phyloP scores from a whole-genome alignment of 2,329 filamentous ascomycete species.

The Ophiostoma sp. region DNA sequence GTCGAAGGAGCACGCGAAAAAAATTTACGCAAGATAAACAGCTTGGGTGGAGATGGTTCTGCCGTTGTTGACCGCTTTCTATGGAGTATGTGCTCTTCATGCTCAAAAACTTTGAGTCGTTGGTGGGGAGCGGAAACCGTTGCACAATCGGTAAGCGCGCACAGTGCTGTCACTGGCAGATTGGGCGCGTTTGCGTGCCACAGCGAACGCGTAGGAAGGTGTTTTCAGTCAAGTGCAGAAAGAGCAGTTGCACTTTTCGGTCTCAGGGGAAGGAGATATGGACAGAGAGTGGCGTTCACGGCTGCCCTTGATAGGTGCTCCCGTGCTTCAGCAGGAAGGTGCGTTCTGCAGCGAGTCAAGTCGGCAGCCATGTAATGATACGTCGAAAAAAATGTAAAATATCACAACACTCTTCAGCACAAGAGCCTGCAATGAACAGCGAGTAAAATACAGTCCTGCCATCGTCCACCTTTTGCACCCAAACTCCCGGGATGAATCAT shows the following conservation, averaged over 20 bases:
- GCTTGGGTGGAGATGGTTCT: neutral
- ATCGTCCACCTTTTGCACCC: neutral
- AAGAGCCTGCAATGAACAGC: too few relatives aligned
- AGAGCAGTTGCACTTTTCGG: neutral
- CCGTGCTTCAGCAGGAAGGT: neutral
- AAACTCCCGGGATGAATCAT: neutral
- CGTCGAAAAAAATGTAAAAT: too few relatives aligned
- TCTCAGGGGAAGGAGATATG: conserved; percentile 3
- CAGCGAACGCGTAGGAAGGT: neutral
- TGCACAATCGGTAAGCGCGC: neutral
- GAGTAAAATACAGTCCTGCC: neutral
- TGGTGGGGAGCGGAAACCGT: neutral
- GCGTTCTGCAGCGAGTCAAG: neutral
- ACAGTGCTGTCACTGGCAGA: conserved; percentile 8
- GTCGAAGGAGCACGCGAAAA: neutral
- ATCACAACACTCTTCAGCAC: too few relatives aligned
- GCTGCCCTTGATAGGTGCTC: neutral
- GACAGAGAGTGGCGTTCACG: neutral
- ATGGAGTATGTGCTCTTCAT: too few relatives aligned
- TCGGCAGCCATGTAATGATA: neutral
- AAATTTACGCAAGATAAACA: conserved; percentile 12
- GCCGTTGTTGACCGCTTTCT: neutral
- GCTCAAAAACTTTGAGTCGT: neutral
- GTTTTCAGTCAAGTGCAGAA: neutral
- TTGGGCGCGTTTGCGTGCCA: neutral